Evolutionary conservation across 768 basidiomycete genomes (phyloP).

Genomic region (Trametes coccinea): DNA sequence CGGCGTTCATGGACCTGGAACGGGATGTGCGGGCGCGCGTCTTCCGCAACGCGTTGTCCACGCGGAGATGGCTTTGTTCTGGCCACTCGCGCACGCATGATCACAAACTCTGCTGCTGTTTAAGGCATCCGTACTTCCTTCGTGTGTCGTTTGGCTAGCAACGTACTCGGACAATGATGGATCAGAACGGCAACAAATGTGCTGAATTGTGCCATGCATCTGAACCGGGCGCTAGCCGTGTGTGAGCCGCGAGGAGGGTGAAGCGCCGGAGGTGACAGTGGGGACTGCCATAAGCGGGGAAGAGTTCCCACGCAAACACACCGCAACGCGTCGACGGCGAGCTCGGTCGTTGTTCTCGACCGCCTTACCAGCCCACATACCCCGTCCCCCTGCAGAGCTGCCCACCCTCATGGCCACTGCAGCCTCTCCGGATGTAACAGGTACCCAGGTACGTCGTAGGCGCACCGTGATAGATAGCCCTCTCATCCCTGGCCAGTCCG

Average conservation of each 20-base stretch:
- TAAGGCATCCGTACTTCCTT: background rate
- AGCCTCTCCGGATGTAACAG: conserved; percentile 23
- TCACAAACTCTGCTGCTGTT: background rate
- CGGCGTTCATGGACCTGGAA: background rate
- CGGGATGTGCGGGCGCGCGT: background rate
- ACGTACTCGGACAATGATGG: background rate
- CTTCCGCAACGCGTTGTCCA: background rate
- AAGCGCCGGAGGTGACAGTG: background rate
- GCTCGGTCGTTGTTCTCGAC: conserved; percentile 29
- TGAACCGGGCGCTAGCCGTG: background rate
- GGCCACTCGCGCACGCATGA: background rate
- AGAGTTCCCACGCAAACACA: conserved; percentile 27
- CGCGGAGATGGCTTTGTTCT: background rate
- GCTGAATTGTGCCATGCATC: background rate
- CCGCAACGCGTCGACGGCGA: conserved; percentile 32
- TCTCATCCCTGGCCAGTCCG: conserved; percentile 14
- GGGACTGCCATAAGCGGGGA: conserved; percentile 14
- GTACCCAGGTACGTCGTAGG: conserved; percentile 15
- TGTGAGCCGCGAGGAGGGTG: too few species aligned
- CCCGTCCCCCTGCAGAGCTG: conserved; percentile 29
- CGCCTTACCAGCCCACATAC: conserved; percentile 30
- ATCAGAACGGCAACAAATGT: background rate
- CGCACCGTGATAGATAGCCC: background rate
- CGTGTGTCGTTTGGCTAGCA: background rate
- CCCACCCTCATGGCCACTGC: conserved; percentile 30